phyloP scores from a whole-genome alignment of 345 rosid genomes.

The Syzygium aqueum region DNA sequence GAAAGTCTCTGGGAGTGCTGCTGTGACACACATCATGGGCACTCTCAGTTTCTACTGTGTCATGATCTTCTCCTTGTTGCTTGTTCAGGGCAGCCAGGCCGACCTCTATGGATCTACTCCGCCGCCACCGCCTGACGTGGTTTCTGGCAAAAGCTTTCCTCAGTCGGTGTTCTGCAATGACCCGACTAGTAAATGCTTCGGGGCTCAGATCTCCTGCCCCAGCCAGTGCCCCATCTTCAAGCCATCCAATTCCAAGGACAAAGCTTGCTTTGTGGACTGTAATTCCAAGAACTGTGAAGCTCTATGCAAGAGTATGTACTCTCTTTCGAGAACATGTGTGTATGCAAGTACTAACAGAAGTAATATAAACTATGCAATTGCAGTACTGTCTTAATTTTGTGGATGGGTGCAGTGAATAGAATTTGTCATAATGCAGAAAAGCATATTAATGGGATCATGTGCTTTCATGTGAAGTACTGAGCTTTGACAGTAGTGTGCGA shows the following conservation, averaged over 20 bases:
- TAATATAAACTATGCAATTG: no score
- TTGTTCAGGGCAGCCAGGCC: background rate
- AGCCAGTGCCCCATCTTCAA: conserved; percentile 2
- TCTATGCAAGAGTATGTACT: conserved; percentile 3
- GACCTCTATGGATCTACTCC: background rate
- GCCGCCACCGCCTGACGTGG: background rate
- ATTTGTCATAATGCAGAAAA: no score
- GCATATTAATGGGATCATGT: no score
- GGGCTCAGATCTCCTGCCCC: conserved; percentile 2
- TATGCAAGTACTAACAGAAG: no score
- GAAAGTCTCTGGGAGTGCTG: background rate
- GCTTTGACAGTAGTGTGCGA: no score
- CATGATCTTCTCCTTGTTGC: background rate
- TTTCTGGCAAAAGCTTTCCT: background rate
- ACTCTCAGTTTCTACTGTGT: background rate
- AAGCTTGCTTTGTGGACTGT: conserved; percentile 6
- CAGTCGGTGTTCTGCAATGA: background rate
- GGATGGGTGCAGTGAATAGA: no score
- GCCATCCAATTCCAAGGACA: conserved; percentile 3
- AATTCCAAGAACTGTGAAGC: conserved; percentile 4
- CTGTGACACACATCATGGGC: background rate
- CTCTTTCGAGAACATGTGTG: no score
- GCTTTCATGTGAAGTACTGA: no score
- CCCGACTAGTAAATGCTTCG: background rate
- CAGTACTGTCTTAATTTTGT: no score